These are phyloP conservation scores for Hsuehochloa calcarea DNA, from an alignment of 176 grass and related monocot genomes.

Conservation along the genomic window DNA sequence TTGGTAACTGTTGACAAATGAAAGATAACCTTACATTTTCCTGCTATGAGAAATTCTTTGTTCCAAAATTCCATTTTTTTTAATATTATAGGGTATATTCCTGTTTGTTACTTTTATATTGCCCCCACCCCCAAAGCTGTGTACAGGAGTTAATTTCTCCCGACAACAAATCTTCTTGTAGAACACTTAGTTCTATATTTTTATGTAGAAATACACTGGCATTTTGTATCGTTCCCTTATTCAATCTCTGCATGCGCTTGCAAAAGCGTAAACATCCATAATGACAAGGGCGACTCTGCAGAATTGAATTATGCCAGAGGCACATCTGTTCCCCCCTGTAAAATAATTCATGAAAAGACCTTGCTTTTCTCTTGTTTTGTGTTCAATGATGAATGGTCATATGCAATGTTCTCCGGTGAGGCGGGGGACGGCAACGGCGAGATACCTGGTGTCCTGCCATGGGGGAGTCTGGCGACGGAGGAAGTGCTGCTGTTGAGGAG, in stretches of 20 bases:
- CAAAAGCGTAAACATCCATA: background rate
- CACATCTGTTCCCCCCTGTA: background rate
- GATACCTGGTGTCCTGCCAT: no score
- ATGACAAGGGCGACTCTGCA: background rate
- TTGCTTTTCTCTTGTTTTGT: background rate
- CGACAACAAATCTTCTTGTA: background rate
- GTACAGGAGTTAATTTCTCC: background rate
- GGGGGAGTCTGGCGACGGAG: no score
- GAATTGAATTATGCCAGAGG: background rate
- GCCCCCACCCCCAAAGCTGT: background rate
- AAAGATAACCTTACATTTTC: background rate
- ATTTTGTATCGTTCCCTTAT: background rate
- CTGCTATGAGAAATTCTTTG: background rate
- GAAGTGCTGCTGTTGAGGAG: no score
- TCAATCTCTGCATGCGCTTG: background rate
- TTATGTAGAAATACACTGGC: conserved; percentile 8
- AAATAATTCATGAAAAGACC: background rate
- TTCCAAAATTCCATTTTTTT: background rate
- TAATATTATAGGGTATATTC: background rate
- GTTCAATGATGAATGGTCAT: conserved; percentile 3
- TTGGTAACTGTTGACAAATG: background rate
- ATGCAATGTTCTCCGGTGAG: background rate
- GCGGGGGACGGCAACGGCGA: no score
- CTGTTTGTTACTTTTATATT: background rate
- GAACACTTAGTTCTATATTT: background rate